Evolutionary conservation across 139 green algal genomes (phyloP).

Genomic region (Spirogloea muscicola): DNA sequence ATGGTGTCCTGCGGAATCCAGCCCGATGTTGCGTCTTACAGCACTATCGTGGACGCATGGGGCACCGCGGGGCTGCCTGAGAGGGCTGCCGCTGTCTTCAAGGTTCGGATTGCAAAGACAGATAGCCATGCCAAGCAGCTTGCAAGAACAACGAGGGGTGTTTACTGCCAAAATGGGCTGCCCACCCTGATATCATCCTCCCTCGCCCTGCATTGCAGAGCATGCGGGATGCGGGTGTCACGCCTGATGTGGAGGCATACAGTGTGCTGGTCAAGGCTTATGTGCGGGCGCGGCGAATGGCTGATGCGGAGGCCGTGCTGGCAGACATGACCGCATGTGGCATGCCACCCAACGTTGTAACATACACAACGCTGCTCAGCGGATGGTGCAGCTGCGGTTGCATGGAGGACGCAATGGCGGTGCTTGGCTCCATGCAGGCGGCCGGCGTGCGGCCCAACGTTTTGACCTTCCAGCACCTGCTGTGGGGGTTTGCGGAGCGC

Average conservation of each 20-base stretch:
- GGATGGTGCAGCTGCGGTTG: conserved; percentile 13
- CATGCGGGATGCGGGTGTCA: neutral
- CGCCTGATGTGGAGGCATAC: conserved; percentile 23
- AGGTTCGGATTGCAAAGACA: too few relatives aligned
- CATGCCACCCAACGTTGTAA: neutral
- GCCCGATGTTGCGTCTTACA: conserved; percentile 15
- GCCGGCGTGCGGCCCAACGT: conserved; percentile 13
- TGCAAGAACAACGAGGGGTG: too few relatives aligned
- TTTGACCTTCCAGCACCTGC: conserved; percentile 8
- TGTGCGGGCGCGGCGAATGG: neutral
- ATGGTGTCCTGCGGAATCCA: conserved; percentile 5
- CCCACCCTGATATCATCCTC: too few relatives aligned
- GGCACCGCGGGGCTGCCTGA: neutral
- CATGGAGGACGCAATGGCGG: conserved; percentile 1
- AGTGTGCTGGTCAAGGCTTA: conserved; percentile 22
- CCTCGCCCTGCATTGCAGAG: too few relatives aligned
- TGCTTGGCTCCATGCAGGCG: conserved; percentile 4
- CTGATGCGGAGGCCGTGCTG: conserved; percentile 8
- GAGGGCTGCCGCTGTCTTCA: neutral
- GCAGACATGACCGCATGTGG: neutral
- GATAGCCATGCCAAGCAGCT: too few relatives aligned
- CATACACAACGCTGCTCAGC: conserved; percentile 30
- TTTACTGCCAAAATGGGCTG: too few relatives aligned
- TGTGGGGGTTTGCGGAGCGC: neutral
- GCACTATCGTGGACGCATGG: conserved; percentile 19